Evolutionary conservation across 768 basidiomycete species (phyloP).

Genomic region (Chalciporus sphaerocephalus): DNA sequence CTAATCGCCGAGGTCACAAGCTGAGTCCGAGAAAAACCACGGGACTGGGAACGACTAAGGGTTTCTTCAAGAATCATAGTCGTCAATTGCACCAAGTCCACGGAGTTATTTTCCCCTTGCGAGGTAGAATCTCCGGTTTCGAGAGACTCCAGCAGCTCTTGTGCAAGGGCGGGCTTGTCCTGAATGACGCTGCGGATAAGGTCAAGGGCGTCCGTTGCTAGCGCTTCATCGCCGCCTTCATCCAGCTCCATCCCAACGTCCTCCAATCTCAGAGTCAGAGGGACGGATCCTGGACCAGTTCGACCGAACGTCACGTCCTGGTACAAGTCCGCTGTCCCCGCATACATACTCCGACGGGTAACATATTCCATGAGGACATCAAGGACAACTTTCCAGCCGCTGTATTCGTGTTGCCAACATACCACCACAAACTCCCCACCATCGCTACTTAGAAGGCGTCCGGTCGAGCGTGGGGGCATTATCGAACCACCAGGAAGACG

Average conservation of each 20-base stretch:
- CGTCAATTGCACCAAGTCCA: conserved; percentile 74
- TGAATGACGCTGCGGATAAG: conserved; percentile 75
- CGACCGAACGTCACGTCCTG: conserved; percentile 52
- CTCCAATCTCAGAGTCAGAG: conserved; percentile 49
- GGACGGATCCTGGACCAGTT: conserved; percentile 35
- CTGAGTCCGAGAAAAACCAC: conserved; percentile 46
- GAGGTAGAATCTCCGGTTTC: conserved; percentile 36
- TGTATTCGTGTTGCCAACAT: conserved; percentile 77
- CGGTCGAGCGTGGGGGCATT: conserved; percentile 62
- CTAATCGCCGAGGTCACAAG: conserved; percentile 80
- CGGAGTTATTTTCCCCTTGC: conserved; percentile 50
- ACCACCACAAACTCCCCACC: conserved; percentile 62
- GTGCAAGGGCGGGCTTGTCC: conserved; percentile 61
- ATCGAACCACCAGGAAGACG: conserved; percentile 72
- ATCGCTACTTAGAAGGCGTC: conserved; percentile 69
- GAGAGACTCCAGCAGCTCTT: conserved; percentile 61
- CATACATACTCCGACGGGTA: conserved; percentile 48
- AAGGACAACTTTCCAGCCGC: conserved; percentile 83
- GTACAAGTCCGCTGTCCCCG: conserved; percentile 39
- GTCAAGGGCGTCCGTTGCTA: conserved; percentile 72
- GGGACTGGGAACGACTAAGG: conserved; percentile 48
- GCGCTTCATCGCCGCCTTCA: conserved; percentile 53
- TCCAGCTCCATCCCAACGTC: conserved; percentile 73
- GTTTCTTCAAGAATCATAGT: conserved; percentile 81
- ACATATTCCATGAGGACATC: conserved; percentile 78